Conservation (phyloP, 1,284 basidiomycete species). For the Takashimella tepidaria region DNA sequence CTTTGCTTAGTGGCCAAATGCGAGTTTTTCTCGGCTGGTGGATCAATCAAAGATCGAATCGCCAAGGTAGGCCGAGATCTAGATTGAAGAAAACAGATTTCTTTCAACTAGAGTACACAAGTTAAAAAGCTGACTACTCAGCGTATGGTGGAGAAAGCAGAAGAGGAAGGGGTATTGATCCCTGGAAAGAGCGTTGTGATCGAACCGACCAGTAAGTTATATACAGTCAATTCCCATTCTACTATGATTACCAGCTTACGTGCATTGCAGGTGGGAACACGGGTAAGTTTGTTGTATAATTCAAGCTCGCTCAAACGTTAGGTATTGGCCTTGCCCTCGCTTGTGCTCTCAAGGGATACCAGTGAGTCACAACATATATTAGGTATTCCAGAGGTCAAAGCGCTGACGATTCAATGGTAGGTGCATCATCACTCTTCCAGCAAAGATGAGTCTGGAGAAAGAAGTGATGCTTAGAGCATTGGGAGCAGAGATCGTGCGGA, state of each 20-base stretch:
- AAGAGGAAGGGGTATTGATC: slow-evolving; percentile 75
- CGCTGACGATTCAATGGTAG: slow-evolving; percentile 48
- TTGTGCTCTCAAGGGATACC: slow-evolving; percentile 58
- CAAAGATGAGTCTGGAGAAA: slow-evolving; percentile 97
- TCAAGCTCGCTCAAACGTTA: slow-evolving; percentile 31
- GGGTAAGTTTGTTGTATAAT: slow-evolving; percentile 53
- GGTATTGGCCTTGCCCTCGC: slow-evolving; percentile 89
- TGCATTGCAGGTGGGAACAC: slow-evolving; percentile 77
- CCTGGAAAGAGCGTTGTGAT: slow-evolving; percentile 89
- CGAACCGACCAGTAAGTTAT: slow-evolving; percentile 58
- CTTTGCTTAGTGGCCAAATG: slow-evolving; percentile 68
- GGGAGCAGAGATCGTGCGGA: slow-evolving; percentile 89
- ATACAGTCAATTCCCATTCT: no score
- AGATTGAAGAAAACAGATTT: no score
- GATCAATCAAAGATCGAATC: slow-evolving; percentile 92
- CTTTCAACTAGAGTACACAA: neutral
- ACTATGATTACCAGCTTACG: neutral
- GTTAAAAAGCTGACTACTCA: slow-evolving; percentile 12
- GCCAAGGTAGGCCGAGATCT: slow-evolving; percentile 56
- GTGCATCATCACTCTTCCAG: slow-evolving; percentile 86
- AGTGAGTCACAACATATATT: slow-evolving; percentile 22
- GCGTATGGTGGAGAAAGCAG: slow-evolving; percentile 92
- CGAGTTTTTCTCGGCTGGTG: slow-evolving; percentile 86
- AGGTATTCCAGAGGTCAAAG: slow-evolving; percentile 69
- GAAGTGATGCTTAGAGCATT: slow-evolving; percentile 85